A percentile compares a stretch with the other conserved stretches of the same genome.
Evolutionary conservation across 2,329 filamentous ascomycete species (phyloP).

Genomic region (Aspergillus sp.): DNA sequence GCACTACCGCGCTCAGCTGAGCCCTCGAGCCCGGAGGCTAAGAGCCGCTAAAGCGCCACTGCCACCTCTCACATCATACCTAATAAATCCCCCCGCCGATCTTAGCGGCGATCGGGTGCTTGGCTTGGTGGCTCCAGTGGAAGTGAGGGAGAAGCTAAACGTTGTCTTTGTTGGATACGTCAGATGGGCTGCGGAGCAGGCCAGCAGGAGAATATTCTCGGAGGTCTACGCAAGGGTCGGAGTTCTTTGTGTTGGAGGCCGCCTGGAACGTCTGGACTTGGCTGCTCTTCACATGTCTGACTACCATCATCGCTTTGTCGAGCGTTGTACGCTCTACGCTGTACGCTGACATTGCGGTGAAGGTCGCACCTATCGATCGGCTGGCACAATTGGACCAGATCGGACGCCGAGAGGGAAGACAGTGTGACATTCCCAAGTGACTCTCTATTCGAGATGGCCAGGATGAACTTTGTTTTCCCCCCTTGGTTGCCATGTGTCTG

Average conservation of each 20-base stretch:
- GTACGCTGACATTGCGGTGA: no score
- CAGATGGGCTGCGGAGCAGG: neutral
- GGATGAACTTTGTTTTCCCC: neutral
- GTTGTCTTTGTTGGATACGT: neutral
- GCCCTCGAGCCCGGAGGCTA: neutral
- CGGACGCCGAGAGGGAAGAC: neutral
- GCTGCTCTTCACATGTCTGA: no score
- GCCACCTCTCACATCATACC: neutral
- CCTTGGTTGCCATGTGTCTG: conserved; percentile 4
- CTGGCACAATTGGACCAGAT: neutral
- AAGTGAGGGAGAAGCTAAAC: neutral
- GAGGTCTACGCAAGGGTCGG: neutral
- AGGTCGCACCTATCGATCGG: no score
- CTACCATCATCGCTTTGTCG: no score
- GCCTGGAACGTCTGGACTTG: no score
- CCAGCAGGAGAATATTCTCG: neutral
- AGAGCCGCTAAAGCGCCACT: neutral
- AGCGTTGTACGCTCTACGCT: no score
- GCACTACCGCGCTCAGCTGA: neutral
- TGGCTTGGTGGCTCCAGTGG: neutral
- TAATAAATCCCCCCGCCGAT: neutral
- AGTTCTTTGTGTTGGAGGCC: neutral
- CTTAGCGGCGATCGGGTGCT: neutral
- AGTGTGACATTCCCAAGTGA: conserved; percentile 5
- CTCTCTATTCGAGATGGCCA: neutral